Evolutionary conservation across 441 rosid species (phyloP).

Genomic region (Jatropha podagrica): DNA sequence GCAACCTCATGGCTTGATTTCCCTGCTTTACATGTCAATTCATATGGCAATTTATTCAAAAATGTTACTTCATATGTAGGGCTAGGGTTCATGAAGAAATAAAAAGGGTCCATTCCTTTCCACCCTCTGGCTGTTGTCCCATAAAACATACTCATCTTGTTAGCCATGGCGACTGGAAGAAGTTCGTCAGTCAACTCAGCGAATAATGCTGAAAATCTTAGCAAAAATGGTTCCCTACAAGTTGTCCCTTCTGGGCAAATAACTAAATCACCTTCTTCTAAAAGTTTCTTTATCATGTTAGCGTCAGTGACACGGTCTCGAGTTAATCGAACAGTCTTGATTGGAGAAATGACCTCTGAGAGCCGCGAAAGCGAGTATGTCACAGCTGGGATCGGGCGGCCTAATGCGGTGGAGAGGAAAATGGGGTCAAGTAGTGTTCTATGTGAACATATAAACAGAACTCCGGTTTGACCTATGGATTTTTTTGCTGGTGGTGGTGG

Average conservation of each 20-base stretch:
- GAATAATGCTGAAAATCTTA: too few relatives aligned
- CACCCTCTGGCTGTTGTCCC: too few relatives aligned
- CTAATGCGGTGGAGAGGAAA: conserved; percentile 50
- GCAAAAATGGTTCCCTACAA: too few relatives aligned
- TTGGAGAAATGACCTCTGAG: conserved; percentile 73
- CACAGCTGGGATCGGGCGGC: conserved; percentile 61
- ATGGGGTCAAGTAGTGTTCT: conserved; percentile 80
- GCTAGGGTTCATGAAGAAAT: too few relatives aligned
- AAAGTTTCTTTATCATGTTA: conserved; percentile 52
- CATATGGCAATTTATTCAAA: too few relatives aligned
- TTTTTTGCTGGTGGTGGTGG: conserved; percentile 65
- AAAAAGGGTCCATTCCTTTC: too few relatives aligned
- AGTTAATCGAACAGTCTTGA: conserved; percentile 65
- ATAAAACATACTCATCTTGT: too few relatives aligned
- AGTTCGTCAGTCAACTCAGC: too few relatives aligned
- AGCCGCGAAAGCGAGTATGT: conserved; percentile 66
- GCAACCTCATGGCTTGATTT: conserved; percentile 34
- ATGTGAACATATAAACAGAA: conserved; percentile 24
- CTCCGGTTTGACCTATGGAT: conserved; percentile 22
- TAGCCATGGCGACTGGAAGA: too few relatives aligned
- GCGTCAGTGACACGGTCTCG: conserved; percentile 61
- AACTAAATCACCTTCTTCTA: conserved; percentile 53
- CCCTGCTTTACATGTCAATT: too few relatives aligned
- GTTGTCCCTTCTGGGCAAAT: too few relatives aligned
- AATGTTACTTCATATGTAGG: too few relatives aligned